A percentile compares a stretch with the other conserved stretches of the same genome.
Evolutionary conservation across 495 filamentous ascomycete species (phyloP).

Genomic region (Podospora appendiculata): DNA sequence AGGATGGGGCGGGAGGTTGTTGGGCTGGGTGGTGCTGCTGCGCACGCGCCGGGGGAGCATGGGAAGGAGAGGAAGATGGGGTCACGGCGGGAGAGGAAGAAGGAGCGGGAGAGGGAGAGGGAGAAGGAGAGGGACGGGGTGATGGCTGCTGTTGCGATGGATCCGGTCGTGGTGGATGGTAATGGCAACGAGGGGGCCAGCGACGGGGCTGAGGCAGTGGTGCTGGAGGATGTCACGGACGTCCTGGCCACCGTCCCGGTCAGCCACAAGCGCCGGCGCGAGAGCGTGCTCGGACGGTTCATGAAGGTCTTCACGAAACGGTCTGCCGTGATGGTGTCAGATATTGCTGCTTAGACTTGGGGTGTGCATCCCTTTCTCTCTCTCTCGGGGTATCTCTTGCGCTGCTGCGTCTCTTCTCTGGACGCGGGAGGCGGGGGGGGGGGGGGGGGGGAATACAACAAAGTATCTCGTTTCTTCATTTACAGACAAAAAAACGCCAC

Average conservation of each 20-base stretch:
- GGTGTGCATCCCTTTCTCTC: background rate
- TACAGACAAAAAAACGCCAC: too few species aligned
- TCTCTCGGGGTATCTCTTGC: too few species aligned
- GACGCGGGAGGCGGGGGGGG: too few species aligned
- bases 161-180: background rate
- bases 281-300: slow-evolving; percentile 11
- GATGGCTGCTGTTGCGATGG: background rate
- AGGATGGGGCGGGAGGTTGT: slow-evolving; percentile 2
- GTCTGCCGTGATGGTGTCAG: slow-evolving; percentile 1
- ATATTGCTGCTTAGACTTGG: slow-evolving; percentile 1
- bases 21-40: too few species aligned
- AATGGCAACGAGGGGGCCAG: background rate
- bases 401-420: too few species aligned
- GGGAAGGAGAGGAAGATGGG: background rate
- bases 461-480: too few species aligned
- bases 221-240: background rate
- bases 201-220: background rate
- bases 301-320: slow-evolving; percentile 11
- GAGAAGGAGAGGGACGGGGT: too few species aligned
- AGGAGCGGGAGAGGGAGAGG: background rate
- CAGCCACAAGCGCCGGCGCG: background rate
- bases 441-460: too few species aligned
- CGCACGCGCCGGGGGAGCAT: background rate
- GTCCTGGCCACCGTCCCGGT: background rate
- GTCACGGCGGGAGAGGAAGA: background rate